Percentiles rank a stretch among this genome's conserved stretches.
These are phyloP conservation scores for Canavalia ensiformis DNA, from an alignment of 306 rosid genomes.

Conservation along the genomic window DNA sequence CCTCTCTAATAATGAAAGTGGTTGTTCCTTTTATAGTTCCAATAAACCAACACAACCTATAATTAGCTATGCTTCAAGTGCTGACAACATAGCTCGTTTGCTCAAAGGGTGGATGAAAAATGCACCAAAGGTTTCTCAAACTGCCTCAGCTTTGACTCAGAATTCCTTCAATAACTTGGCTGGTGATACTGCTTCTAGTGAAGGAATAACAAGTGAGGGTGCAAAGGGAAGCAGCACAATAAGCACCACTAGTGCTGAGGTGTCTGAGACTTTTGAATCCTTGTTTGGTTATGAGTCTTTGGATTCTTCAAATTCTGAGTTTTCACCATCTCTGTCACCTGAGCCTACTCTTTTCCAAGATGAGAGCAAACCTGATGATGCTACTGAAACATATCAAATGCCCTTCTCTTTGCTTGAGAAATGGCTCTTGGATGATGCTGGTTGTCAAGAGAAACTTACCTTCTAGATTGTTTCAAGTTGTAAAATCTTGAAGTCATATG, in stretches of 20 bases:
- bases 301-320: slow-evolving; percentile 73
- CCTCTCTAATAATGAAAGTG: slow-evolving; percentile 10
- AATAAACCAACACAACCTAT: slow-evolving; percentile 47
- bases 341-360: slow-evolving; percentile 64
- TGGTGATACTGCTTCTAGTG: slow-evolving; percentile 65
- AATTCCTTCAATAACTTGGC: slow-evolving; percentile 48
- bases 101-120: slow-evolving; percentile 79
- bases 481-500: slow-evolving; percentile 31
- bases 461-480: slow-evolving; percentile 25
- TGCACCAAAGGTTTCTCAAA: slow-evolving; percentile 51
- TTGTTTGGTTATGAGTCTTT: slow-evolving; percentile 68
- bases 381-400: slow-evolving; percentile 34
- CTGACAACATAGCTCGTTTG: slow-evolving; percentile 81
- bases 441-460: background rate
- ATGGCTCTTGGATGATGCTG: slow-evolving; percentile 81
- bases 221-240: slow-evolving; percentile 31
- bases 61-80: slow-evolving; percentile 69
- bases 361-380: slow-evolving; percentile 60
- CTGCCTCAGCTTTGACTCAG: slow-evolving; percentile 40
- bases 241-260: slow-evolving; percentile 26
- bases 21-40: background rate
- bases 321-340: slow-evolving; percentile 66
- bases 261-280: slow-evolving; percentile 59
- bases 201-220: slow-evolving; percentile 48
- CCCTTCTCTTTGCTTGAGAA: slow-evolving; percentile 79